Percentiles rank a stretch among this genome's conserved stretches.
Evolutionary conservation across 768 basidiomycete genomes (phyloP).

Genomic region (Sporobolomyces phaffii): DNA sequence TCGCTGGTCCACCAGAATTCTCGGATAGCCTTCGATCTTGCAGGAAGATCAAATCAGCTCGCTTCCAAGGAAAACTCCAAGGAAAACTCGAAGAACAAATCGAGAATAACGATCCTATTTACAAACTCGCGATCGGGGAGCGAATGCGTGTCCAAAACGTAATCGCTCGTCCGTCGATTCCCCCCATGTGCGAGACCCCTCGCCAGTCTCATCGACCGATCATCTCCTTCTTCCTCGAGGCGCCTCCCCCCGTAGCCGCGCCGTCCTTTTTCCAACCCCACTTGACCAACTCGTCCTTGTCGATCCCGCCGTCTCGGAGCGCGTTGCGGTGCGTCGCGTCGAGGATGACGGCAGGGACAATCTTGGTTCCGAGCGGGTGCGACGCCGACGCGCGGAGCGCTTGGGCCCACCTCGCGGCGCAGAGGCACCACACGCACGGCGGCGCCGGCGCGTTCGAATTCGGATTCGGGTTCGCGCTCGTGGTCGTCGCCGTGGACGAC

Average conservation of each 20-base stretch:
- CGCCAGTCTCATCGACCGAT: neutral
- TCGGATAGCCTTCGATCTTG: too few relatives aligned
- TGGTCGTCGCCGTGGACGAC: too few relatives aligned
- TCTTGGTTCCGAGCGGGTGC: conserved; percentile 20
- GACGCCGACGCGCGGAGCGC: conserved; percentile 9
- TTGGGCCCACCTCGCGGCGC: conserved; percentile 28
- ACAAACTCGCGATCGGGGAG: too few relatives aligned
- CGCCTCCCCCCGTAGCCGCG: neutral
- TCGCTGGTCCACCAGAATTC: too few relatives aligned
- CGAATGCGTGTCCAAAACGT: neutral
- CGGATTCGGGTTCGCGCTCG: too few relatives aligned
- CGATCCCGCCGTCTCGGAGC: conserved; percentile 6
- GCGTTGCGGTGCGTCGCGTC: conserved; percentile 35
- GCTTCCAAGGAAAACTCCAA: too few relatives aligned
- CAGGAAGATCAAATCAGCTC: too few relatives aligned
- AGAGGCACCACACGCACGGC: conserved; percentile 30
- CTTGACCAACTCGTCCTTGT: neutral
- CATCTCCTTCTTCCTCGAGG: neutral
- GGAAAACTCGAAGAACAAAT: too few relatives aligned
- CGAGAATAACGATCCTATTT: too few relatives aligned
- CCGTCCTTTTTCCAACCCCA: neutral
- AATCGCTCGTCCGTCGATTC: neutral
- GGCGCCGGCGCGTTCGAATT: too few relatives aligned
- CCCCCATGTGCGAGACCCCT: too few relatives aligned
- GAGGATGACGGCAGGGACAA: conserved; percentile 33